A percentile compares a stretch with the other conserved stretches of the same genome.
phyloP scores from a whole-genome alignment of 78 protist species.

The Pelomyxa schiedti region DNA sequence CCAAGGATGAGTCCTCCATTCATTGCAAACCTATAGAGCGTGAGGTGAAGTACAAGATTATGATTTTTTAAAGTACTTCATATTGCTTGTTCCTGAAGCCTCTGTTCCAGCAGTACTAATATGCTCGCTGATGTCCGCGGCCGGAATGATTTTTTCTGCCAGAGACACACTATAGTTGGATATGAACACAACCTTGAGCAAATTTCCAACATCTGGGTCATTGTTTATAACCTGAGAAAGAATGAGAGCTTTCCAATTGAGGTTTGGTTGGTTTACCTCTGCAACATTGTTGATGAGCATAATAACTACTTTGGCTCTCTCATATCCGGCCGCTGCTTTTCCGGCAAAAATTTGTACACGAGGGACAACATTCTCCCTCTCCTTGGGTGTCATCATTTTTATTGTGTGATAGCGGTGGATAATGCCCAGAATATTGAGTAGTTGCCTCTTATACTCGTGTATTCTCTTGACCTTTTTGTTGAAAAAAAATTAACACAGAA shows the following conservation, averaged over 20 bases:
- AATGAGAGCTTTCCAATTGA: no score
- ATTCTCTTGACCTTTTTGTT: constrained; percentile 85
- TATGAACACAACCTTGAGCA: constrained; percentile 78
- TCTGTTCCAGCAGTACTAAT: constrained; percentile 90
- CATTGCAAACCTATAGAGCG: constrained; percentile 65
- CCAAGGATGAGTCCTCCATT: constrained; percentile 74
- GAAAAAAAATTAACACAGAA: no score
- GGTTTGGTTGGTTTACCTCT: no score
- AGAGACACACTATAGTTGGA: constrained; percentile 83
- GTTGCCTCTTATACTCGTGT: constrained; percentile 96
- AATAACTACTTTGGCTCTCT: constrained; percentile 84
- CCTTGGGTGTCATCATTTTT: constrained; percentile 37
- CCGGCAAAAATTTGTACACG: constrained; percentile 82
- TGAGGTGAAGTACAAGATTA: not conserved
- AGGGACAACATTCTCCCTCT: constrained; percentile 33
- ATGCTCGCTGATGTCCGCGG: constrained; percentile 85
- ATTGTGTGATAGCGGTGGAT: constrained; percentile 39
- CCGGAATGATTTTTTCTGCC: constrained; percentile 90
- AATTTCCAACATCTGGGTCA: constrained; percentile 57
- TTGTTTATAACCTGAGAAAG: constrained; percentile 69
- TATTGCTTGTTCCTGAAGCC: constrained; percentile 89
- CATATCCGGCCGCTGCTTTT: constrained; percentile 93
- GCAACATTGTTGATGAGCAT: constrained; percentile 82
- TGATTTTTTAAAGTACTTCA: no score
- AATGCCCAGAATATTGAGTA: constrained; percentile 64